Evolutionary conservation across 306 rosid species (phyloP), one percentile per base, ranked within the genome.

Genomic region (Ziziphus jujuba): DNA sequence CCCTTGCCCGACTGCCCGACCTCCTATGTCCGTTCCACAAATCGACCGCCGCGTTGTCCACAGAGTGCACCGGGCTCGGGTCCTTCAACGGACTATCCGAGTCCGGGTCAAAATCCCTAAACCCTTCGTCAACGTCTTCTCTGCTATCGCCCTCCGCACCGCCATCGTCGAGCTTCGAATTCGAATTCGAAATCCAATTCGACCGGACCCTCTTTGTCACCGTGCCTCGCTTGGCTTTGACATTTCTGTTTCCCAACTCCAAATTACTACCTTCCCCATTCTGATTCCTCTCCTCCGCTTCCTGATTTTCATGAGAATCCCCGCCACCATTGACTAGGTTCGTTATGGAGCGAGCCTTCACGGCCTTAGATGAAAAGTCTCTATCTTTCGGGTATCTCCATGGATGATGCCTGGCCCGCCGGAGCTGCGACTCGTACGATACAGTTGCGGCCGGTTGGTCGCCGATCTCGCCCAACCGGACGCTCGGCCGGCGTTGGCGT

Each of bases 401-500:
- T 1, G 83, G 78, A 6, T 77, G 82, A 31, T 56, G 10, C 10
- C 0, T 73, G 9, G 67, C 60, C 14, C 84, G 81, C 49, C 91
- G 89, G 35, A 67, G 17, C 35, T 79, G 80, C 0, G 91, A 71
- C 5, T 84, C 87, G 35, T 72, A 69, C 6, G 82, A 56, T 52
- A 63, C 65, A 4, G 71, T 38, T 52, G 81, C 69, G 51, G 81
- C 69, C 35, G 81, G 87, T 58, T 73, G 91, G 34, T 83, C 87
- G 17, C 91, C 95, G 77, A 88, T 85, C 78, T 88, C 91, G 16
- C 91, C 95, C 24, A 88, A 62, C 4, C 95, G 87, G 45, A 88
- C 95, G 73, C 91, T 88, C 10, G 91, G 91, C 20, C 95, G 84
- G 22, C 95, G 89, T 36, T 85, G 95, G 19, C 91, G 84, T 57